Base-by-base conservation (phyloP, 228 moss, liverwort and hornwort species). In the Sphagnum fallax region DNA sequence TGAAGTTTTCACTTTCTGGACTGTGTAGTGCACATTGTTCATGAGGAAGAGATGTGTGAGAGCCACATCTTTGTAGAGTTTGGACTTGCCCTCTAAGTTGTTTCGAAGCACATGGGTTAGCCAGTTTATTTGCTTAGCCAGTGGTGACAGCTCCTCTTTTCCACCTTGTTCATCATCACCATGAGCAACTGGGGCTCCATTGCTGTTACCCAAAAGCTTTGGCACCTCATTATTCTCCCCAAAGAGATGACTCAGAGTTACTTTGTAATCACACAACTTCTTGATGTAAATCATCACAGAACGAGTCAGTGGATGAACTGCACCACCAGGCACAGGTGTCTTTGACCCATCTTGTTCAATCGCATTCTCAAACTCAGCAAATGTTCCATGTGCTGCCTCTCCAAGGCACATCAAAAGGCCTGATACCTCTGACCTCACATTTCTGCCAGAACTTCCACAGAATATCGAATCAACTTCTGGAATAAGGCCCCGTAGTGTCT, bases 1-100 rank as follows among this genome's bases (percentile, higher is more conserved):
- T 4, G 98, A 85, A 8, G 74, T 80, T 85, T 86, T 93, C 63
- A 98, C 93, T 81, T 93, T 98, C 74, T 92, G 93, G 75, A 91
- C 98, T 75, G 93, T 98, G 71, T 98, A 98, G 71, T 98, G 93
- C 76, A 93, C 89, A 82, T 96, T 96, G 87, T 96, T 98, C 97
- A 98, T 98, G 50, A 98, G 77, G 73, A 98, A 98, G 72, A 98
- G 72, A 74, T 81, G 92, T 5, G 93, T 92, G 85, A 98, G 80
- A 64, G 92, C 87, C 62, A 65, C 81, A 68, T 98, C 98, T 83
- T 78, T 98, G 85, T 98, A 98, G 68, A 93, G 73, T 86, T 93
- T 98, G 11, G 98, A 98, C 90, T 98, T 98, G 62, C 87, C 88
- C 71, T 93, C 98, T 83, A 98, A 81, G 73, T 98, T 98, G 0